phyloP scores from a whole-genome alignment of 148 eudicot species.

The Cornus kousa region DNA sequence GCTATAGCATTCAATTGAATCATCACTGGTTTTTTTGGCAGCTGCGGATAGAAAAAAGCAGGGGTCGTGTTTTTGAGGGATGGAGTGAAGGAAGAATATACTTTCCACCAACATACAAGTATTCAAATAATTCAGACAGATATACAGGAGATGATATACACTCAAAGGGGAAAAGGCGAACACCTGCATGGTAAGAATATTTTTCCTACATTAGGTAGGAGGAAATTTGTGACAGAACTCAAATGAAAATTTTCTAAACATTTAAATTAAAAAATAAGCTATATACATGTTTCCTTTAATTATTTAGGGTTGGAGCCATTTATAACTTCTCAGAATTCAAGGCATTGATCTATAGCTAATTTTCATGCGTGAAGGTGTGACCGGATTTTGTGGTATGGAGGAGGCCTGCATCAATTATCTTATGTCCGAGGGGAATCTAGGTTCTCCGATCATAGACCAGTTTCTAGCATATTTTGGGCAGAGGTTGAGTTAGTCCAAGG shows the following conservation, averaged over 20 bases:
- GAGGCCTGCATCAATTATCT: slow-evolving; percentile 79
- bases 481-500: slow-evolving; percentile 82
- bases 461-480: slow-evolving; percentile 80
- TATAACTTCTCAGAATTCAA: background rate
- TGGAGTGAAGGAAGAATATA: slow-evolving; percentile 97
- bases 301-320: background rate
- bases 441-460: slow-evolving; percentile 92
- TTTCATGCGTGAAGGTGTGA: slow-evolving; percentile 64
- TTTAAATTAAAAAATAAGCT: too few relatives aligned
- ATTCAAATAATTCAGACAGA: slow-evolving; percentile 87
- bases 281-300: background rate
- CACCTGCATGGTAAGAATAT: slow-evolving; percentile 88
- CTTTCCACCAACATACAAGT: slow-evolving; percentile 96
- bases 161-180: slow-evolving; percentile 84
- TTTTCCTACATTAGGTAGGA: background rate
- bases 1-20: slow-evolving; percentile 3
- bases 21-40: slow-evolving; percentile 25
- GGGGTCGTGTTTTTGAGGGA: slow-evolving; percentile 74
- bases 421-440: slow-evolving; percentile 89
- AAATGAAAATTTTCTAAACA: background rate
- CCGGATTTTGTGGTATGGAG: slow-evolving; percentile 80
- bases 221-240: background rate
- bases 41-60: slow-evolving; percentile 82
- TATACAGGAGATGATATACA: slow-evolving; percentile 84
- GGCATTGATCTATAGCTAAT: slow-evolving; percentile 9